phyloP scores from a whole-genome alignment of 1,139 yeast species.

The Starmera stellimalicola region DNA sequence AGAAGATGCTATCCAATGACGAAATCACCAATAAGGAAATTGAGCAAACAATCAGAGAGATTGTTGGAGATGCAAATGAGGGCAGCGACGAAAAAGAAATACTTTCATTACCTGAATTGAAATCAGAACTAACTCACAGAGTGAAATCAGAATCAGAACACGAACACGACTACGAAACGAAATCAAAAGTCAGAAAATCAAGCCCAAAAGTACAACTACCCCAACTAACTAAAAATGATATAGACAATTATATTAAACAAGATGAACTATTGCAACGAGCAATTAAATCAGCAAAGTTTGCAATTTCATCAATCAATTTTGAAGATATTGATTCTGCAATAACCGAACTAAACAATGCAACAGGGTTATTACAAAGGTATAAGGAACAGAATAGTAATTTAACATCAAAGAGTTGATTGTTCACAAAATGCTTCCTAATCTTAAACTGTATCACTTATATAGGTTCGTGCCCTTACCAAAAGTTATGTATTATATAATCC shows the following conservation, averaged over 20 bases:
- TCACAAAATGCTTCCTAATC: too few relatives aligned
- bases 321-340: conserved; percentile 68
- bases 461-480: too few relatives aligned
- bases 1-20: background rate
- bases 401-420: too few relatives aligned
- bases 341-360: conserved; percentile 31
- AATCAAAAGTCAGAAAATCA: background rate
- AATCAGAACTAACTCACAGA: background rate
- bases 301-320: conserved; percentile 69
- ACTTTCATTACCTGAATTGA: too few relatives aligned
- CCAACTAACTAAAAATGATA: conserved; percentile 28
- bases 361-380: background rate
- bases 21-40: background rate
- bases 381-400: background rate
- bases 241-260: conserved; percentile 36
- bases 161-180: background rate
- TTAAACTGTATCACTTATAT: too few relatives aligned
- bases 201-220: too few relatives aligned
- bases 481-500: too few relatives aligned
- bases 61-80: conserved; percentile 10
- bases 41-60: background rate
- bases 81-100: background rate
- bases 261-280: conserved; percentile 49
- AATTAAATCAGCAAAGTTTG: conserved; percentile 70
- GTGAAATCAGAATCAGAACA: too few relatives aligned